Percentiles rank a stretch among this genome's conserved stretches.
These are phyloP conservation scores for Xylariaceae sp. DNA, from an alignment of 2,329 filamentous ascomycete species.

Conservation along the genomic window DNA sequence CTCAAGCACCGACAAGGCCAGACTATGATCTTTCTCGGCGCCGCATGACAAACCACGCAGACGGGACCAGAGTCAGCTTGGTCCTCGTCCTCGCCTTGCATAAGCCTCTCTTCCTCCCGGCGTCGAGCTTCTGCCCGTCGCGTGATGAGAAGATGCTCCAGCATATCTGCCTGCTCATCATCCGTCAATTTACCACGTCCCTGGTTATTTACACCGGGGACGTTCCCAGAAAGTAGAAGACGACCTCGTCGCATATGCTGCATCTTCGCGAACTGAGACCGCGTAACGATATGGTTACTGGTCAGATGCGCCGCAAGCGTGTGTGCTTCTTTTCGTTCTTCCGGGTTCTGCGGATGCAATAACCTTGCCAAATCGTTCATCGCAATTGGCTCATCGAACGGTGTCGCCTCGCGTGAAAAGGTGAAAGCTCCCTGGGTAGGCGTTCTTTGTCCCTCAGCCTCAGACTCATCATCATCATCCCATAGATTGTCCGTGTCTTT, in stretches of 20 bases:
- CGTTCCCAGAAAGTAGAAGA: slow-evolving; percentile 55
- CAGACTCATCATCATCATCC: slow-evolving; percentile 36
- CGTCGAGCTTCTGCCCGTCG: slow-evolving; percentile 38
- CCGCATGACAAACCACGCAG: slow-evolving; percentile 89
- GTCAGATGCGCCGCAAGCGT: slow-evolving; percentile 77
- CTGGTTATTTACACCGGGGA: slow-evolving; percentile 34
- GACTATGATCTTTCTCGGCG: slow-evolving; percentile 83
- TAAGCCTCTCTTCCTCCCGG: slow-evolving; percentile 7
- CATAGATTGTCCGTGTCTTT: slow-evolving; percentile 48
- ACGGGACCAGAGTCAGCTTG: slow-evolving; percentile 64
- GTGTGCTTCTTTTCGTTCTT: slow-evolving; percentile 77
- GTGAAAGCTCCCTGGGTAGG: slow-evolving; percentile 68
- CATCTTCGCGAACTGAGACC: slow-evolving; percentile 70
- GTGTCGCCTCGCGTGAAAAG: slow-evolving; percentile 49
- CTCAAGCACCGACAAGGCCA: slow-evolving; percentile 97
- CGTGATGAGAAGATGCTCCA: slow-evolving; percentile 59
- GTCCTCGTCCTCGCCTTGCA: slow-evolving; percentile 5
- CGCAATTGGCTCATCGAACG: slow-evolving; percentile 63
- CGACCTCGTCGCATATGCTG: slow-evolving; percentile 67
- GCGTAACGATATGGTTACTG: slow-evolving; percentile 72
- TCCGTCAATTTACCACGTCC: slow-evolving; percentile 41
- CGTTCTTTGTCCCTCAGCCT: slow-evolving; percentile 58
- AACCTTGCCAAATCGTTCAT: slow-evolving; percentile 72
- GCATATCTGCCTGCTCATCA: slow-evolving; percentile 59
- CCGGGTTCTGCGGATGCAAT: slow-evolving; percentile 73